Conservation (phyloP, 2,329 filamentous ascomycete species). For the Colletotrichum sp. region DNA sequence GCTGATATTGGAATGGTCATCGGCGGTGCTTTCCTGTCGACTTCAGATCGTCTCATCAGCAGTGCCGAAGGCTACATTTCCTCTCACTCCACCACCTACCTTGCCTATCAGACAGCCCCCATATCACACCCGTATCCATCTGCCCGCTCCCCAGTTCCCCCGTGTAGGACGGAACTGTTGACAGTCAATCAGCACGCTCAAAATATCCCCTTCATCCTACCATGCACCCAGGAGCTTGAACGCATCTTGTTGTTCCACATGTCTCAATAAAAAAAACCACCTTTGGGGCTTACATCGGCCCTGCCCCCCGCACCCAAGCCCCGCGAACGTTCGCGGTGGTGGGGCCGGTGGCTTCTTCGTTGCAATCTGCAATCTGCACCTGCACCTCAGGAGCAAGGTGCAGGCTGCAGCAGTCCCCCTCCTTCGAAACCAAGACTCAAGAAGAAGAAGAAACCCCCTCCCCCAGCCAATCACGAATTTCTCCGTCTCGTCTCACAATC, state of each 20-base stretch:
- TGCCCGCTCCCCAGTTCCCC: not conserved
- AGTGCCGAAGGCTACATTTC: not conserved
- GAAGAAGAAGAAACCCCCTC: not conserved
- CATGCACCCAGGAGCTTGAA: not conserved
- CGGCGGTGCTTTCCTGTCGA: not conserved
- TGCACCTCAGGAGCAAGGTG: not conserved
- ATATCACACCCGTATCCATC: not conserved
- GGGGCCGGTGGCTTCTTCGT: not conserved
- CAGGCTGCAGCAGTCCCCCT: not conserved
- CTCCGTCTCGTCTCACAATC: constrained; percentile 14
- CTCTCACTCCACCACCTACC: not conserved
- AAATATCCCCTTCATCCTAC: not conserved
- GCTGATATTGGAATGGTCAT: not conserved
- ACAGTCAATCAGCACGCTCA: not conserved
- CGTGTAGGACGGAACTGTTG: not conserved
- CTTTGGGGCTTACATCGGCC: not conserved
- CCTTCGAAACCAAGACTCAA: not conserved
- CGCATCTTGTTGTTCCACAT: not conserved
- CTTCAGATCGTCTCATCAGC: not conserved
- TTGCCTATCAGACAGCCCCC: not conserved
- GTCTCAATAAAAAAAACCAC: not conserved
- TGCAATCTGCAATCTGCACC: not conserved
- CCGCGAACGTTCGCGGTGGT: not conserved
- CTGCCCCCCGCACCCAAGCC: not conserved
- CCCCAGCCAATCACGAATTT: constrained; percentile 16